Conservation (phyloP, 2,329 filamentous ascomycete genomes). For the Pseudogymnoascus verrucosus region DNA sequence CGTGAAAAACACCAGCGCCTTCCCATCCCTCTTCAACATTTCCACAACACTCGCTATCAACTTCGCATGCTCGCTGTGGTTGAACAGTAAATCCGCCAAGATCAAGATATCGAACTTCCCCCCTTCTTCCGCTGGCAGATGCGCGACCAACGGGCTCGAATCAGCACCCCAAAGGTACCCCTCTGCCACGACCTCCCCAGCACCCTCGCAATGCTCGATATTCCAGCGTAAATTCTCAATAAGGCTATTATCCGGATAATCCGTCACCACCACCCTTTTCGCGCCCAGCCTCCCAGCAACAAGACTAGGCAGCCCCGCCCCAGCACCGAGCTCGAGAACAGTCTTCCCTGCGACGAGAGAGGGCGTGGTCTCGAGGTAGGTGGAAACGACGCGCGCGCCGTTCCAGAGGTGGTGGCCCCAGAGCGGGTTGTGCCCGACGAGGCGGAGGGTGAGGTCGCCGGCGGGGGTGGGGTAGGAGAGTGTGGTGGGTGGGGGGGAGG, state of each 20-base stretch:
- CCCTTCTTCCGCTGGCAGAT: slow-evolving; percentile 37
- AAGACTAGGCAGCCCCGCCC: slow-evolving; percentile 75
- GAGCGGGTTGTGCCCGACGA: slow-evolving; percentile 80
- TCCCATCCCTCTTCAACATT: slow-evolving; percentile 43
- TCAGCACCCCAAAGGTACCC: slow-evolving; percentile 82
- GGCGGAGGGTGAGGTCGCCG: slow-evolving; percentile 54
- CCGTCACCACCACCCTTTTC: slow-evolving; percentile 65
- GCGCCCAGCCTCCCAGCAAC: slow-evolving; percentile 69
- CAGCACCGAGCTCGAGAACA: slow-evolving; percentile 85
- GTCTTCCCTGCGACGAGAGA: slow-evolving; percentile 55
- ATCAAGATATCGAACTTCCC: slow-evolving; percentile 70
- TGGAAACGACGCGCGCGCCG: slow-evolving; percentile 67
- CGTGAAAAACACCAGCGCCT: slow-evolving; percentile 84
- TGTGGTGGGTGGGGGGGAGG: no score
- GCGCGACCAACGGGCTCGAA: slow-evolving; percentile 46
- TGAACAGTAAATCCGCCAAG: slow-evolving; percentile 83
- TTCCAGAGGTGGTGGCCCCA: slow-evolving; percentile 94
- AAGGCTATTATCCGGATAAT: slow-evolving; percentile 82
- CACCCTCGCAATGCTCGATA: slow-evolving; percentile 37
- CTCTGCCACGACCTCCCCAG: slow-evolving; percentile 44
- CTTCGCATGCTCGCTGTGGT: slow-evolving; percentile 77
- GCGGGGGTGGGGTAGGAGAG: no score
- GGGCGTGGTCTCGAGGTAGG: slow-evolving; percentile 68
- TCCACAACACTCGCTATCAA: slow-evolving; percentile 63
- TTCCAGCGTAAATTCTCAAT: slow-evolving; percentile 73